Evolutionary conservation across 2,329 filamentous ascomycete species (phyloP).

Genomic region (Aspergillus bombycis): DNA sequence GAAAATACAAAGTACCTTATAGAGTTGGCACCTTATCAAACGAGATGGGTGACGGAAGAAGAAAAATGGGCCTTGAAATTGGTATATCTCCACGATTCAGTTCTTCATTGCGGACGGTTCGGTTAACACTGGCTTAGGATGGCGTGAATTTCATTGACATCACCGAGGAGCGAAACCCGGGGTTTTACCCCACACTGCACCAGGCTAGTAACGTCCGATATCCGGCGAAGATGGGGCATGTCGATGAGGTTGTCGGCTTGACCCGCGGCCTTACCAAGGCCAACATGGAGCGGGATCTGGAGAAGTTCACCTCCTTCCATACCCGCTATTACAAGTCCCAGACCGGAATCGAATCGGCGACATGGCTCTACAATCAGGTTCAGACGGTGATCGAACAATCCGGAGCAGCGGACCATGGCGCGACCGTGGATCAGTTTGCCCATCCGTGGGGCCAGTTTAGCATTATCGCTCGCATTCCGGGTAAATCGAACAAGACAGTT

Average conservation of each 20-base stretch:
- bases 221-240: conserved; percentile 67
- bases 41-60: conserved; percentile 86
- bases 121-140: conserved; percentile 55
- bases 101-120: neutral
- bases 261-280: conserved; percentile 71
- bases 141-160: conserved; percentile 94
- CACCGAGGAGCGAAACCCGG: conserved; percentile 65
- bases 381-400: conserved; percentile 70
- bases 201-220: conserved; percentile 58
- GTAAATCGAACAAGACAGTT: conserved; percentile 79
- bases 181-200: conserved; percentile 58
- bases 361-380: conserved; percentile 81
- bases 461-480: conserved; percentile 89
- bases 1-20: conserved; percentile 69
- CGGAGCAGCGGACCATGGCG: conserved; percentile 68
- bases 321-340: conserved; percentile 62
- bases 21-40: conserved; percentile 81
- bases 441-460: conserved; percentile 90
- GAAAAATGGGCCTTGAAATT: conserved; percentile 91
- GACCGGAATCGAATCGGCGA: conserved; percentile 78
- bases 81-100: conserved; percentile 54
- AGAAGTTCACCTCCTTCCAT: conserved; percentile 65
- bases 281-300: conserved; percentile 76
- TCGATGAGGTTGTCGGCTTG: conserved; percentile 68
- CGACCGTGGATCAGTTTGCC: conserved; percentile 71